Percentiles rank a stretch among this genome's conserved stretches.
phyloP scores from a whole-genome alignment of 345 rosid genomes.

The Eucalyptus sp. region DNA sequence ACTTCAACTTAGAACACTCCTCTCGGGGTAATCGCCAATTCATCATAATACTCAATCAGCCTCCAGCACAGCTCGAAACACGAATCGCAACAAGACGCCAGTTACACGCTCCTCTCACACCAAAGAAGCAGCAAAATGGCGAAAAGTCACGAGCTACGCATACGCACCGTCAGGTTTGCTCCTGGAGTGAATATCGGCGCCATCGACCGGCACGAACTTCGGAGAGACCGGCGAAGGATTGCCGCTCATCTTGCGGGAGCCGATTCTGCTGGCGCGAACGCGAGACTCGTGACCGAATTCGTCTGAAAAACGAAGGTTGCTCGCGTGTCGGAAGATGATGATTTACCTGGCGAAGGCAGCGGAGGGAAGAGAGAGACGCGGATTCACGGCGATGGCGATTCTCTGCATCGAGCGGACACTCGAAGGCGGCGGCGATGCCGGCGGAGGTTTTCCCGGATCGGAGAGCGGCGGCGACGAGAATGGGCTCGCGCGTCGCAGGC shows the following conservation, averaged over 20 bases:
- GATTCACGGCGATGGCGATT: neutral
- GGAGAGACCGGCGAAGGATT: constrained; percentile 20
- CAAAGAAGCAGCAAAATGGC: neutral
- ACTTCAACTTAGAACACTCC: neutral
- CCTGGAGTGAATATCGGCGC: constrained; percentile 21
- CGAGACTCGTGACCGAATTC: neutral
- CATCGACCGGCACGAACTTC: constrained; percentile 44
- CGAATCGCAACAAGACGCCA: neutral
- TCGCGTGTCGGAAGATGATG: neutral
- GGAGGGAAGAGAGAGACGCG: neutral
- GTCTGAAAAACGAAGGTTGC: neutral
- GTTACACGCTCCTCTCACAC: neutral
- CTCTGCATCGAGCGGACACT: neutral
- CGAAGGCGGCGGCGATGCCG: neutral
- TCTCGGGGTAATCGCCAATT: neutral
- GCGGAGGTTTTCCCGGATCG: neutral
- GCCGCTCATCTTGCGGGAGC: constrained; percentile 29
- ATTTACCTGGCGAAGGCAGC: neutral
- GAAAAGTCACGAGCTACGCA: neutral
- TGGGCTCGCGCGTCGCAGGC: neutral
- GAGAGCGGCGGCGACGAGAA: neutral
- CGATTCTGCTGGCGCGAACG: neutral
- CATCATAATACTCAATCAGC: neutral
- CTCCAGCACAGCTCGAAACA: neutral
- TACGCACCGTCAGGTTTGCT: constrained; percentile 33